Percentiles rank a stretch among this genome's conserved stretches.
Conservation (phyloP, 2,329 filamentous ascomycete genomes). For the Stachybotrys echinatus region DNA sequence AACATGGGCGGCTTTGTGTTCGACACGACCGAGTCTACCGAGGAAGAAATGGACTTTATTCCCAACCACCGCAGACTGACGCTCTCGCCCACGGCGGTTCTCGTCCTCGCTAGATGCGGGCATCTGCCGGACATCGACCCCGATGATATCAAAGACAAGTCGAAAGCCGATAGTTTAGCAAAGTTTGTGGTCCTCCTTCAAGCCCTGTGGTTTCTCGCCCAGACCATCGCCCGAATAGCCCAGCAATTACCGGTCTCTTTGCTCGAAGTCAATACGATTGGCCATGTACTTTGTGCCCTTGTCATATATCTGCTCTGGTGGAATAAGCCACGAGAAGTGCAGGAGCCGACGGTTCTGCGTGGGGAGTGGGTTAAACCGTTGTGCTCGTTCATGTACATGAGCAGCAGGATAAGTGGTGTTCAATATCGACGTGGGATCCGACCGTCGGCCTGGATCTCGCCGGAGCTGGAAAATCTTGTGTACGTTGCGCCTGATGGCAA, state of each 20-base stretch:
- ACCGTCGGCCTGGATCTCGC: too few species aligned
- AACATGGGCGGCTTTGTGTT: slow-evolving; percentile 22
- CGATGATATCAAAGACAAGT: slow-evolving; percentile 24
- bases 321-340: slow-evolving; percentile 18
- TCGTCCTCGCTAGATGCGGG: slow-evolving; percentile 5
- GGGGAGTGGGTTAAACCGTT: too few species aligned
- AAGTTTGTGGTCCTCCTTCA: slow-evolving; percentile 29
- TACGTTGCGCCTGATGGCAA: too few species aligned
- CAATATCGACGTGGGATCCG: too few species aligned
- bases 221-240: slow-evolving; percentile 22
- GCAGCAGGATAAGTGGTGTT: too few species aligned
- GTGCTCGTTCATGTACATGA: too few species aligned
- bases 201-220: slow-evolving; percentile 29
- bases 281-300: slow-evolving; percentile 26
- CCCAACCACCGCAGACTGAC: too few species aligned
- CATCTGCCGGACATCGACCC: too few species aligned
- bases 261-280: slow-evolving; percentile 27
- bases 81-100: neutral
- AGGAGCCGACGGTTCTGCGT: too few species aligned
- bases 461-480: too few species aligned
- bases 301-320: slow-evolving; percentile 26
- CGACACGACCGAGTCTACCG: slow-evolving; percentile 5
- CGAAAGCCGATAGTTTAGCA: slow-evolving; percentile 25
- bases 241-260: slow-evolving; percentile 25
- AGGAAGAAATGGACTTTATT: too few species aligned